Evolutionary conservation across 2,329 filamentous ascomycete species (phyloP), one percentile per base, ranked within the genome.

Genomic region (Fusarium nurragi): DNA sequence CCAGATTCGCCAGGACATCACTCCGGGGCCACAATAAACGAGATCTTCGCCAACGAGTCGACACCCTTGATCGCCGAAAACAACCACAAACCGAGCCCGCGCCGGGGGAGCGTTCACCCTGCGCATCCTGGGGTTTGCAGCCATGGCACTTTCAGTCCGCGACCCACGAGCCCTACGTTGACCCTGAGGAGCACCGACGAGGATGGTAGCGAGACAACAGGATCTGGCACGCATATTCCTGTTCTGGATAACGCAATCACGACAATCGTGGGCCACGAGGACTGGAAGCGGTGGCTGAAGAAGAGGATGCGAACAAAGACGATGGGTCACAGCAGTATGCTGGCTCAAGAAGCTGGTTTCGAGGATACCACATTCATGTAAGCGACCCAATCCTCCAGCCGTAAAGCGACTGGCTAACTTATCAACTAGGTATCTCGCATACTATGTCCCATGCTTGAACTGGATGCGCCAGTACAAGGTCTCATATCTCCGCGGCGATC

Each of bases 391-490:
- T 21, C 21, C 32, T 8, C 18, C 18, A 6, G 23, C 7, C 34
- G 5, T 11, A 4, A 9, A 32, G 14, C 26, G 3, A 21, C 22
- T 10, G 62, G 18, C 60, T 73, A 41, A 70, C 53, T 14, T 52
- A 25, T 19, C 16, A 11, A 16, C 4, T 16, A 93, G 90, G 87
- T 97, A 98, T 75, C 78, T 97, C 61, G 88, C 90, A 5, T 98
- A 99, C 80, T 99, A 99, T 75, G 82, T 99, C 41, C 95, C 95
- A 0, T 92, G 94, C 62, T 81, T 97, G 67, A 93, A 90, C 65
- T 99, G 95, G 95, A 90, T 97, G 63, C 84, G 83, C 49, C 92
- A 97, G 78, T 99, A 99, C 78, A 88, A 86, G 69, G 89, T 88
- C 84, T 86, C 87, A 5, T 97, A 92, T 77, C 77, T 98, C 44